Evolutionary conservation across 148 eudicot species (phyloP), one percentile per base, ranked within the genome.

Genomic region (Simmondsia chinensis): DNA sequence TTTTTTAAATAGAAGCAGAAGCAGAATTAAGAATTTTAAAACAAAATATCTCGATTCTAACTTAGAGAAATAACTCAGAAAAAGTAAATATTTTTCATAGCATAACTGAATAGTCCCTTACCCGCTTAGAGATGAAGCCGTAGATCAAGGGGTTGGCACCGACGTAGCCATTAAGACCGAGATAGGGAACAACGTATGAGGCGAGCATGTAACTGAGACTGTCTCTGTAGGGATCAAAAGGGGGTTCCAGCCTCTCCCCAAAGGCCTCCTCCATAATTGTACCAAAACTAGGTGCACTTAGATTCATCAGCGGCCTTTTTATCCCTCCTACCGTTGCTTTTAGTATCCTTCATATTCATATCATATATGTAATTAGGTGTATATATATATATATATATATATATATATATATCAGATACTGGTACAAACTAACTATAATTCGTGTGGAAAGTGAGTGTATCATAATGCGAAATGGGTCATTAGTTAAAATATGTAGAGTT

Each of bases 141-240:
- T 22, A 28, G 44, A 78, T n/a, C 19, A 33, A 39, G 9, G 91
- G 82, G 51, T 75, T 78, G 3, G 84, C 60, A 32, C 93, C 97
- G 1, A 78, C 94, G 19, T 84, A 89, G 19, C 85, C 87, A 7
- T 56, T 56, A 1, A 84, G 61, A 4, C 97, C 97, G 30, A 89
- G 36, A 33, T 89, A 89, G 1, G 95, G 97, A 23, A 84, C 28
- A 2, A 76, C 36, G 13, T 81, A 89, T 5, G 71, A 48, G n/a
- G 66, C 73, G 27, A 84, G 1, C 76, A 89, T 69, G 50, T 66
- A 89, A 36, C 65, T 75, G 11, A 80, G 32, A 58, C 79, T 72
- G 47, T 85, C 72, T 0, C 71, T 47, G 39, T 89, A 89, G 6
- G 95, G 93, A 42, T 89, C 56, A 50, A 89, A 89, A 1, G 87